Percentiles rank a stretch among this genome's conserved stretches.
Evolutionary conservation across 805 yeast genomes (phyloP).

Genomic region (Starmerella powellii): DNA sequence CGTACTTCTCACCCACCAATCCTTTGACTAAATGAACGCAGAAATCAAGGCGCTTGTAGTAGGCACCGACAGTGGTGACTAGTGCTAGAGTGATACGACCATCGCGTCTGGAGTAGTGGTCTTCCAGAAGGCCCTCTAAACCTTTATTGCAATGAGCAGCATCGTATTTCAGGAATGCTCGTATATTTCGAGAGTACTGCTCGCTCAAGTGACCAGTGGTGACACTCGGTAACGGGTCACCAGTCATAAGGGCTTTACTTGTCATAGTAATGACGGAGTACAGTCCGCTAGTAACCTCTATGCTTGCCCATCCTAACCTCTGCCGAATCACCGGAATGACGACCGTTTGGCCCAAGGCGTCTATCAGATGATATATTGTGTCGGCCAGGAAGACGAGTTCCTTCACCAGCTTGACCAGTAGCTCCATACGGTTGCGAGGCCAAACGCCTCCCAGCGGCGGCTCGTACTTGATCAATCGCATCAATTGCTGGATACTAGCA

Average conservation of each 20-base stretch:
- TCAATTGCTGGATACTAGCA: constrained; percentile 1
- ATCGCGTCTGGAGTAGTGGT: constrained; percentile 16
- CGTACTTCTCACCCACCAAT: constrained; percentile 28
- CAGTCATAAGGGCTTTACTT: constrained; percentile 22
- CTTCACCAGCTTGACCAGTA: constrained; percentile 19
- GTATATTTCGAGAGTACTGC: constrained; percentile 1
- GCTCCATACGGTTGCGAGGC: constrained; percentile 25
- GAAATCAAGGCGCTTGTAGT: constrained; percentile 26
- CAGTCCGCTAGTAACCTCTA: constrained; percentile 22
- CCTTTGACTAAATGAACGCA: constrained; percentile 25
- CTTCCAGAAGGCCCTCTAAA: constrained; percentile 2
- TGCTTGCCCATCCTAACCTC: constrained; percentile 24
- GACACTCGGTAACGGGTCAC: constrained; percentile 25
- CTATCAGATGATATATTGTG: constrained; percentile 19
- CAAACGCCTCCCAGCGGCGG: constrained; percentile 28
- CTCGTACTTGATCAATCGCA: constrained; percentile 22
- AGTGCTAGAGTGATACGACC: constrained; percentile 22
- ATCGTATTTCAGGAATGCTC: not conserved
- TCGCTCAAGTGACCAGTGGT: constrained; percentile 24
- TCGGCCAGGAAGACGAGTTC: constrained; percentile 22
- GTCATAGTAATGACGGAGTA: constrained; percentile 26
- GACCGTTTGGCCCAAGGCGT: constrained; percentile 20
- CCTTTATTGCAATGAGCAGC: not conserved
- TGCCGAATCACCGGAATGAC: constrained; percentile 16
- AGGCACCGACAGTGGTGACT: constrained; percentile 19